phyloP scores from a whole-genome alignment of 2,329 filamentous ascomycete species.

The Verticillium tricorpus region DNA sequence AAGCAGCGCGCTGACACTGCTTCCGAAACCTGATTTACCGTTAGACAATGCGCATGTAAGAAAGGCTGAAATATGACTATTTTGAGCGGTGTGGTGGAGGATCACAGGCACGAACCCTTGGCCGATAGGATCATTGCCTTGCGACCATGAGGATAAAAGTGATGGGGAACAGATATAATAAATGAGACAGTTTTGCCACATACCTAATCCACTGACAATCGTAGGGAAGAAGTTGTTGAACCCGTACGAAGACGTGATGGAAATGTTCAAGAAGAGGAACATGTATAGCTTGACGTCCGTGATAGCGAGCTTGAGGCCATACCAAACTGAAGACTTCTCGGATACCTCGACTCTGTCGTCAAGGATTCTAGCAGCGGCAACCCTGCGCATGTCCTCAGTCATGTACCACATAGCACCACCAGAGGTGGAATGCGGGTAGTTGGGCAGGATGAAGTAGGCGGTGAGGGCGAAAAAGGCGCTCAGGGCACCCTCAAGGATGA shows the following conservation, averaged over 20 bases:
- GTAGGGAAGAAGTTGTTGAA: constrained; percentile 65
- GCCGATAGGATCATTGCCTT: too few species aligned
- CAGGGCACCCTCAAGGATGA: constrained; percentile 32
- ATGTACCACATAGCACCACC: constrained; percentile 47
- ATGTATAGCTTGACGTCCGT: constrained; percentile 46
- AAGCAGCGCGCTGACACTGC: constrained; percentile 23
- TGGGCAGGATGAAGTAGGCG: constrained; percentile 36
- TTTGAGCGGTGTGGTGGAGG: too few species aligned
- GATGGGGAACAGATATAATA: too few species aligned
- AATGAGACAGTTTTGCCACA: too few species aligned
- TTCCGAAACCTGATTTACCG: too few species aligned
- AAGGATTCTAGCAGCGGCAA: constrained; percentile 47
- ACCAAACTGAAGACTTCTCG: constrained; percentile 29
- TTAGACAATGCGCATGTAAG: too few species aligned
- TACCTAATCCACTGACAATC: constrained; percentile 35
- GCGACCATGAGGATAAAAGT: too few species aligned
- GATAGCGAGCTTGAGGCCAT: constrained; percentile 43
- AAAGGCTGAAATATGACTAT: too few species aligned
- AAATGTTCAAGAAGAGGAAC: constrained; percentile 50
- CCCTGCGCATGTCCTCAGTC: constrained; percentile 51
- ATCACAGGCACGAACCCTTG: too few species aligned
- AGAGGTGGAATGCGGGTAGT: constrained; percentile 54
- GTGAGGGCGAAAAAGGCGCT: constrained; percentile 31
- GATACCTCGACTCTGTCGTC: constrained; percentile 26
- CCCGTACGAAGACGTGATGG: constrained; percentile 46